phyloP scores from a whole-genome alignment of 2,329 filamentous ascomycete species.

The Hypoxylon sp. region DNA sequence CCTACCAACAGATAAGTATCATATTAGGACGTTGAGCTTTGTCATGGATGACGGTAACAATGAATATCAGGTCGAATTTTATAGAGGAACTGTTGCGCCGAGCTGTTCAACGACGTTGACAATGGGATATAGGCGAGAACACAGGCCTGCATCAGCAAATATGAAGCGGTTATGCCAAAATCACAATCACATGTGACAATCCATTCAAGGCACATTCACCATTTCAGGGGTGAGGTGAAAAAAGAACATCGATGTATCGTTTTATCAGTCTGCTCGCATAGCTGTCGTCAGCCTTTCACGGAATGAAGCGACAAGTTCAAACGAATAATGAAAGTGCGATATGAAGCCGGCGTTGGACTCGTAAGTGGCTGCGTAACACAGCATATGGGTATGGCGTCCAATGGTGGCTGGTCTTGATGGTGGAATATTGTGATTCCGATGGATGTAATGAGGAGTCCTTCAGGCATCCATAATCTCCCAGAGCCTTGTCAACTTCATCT shows the following conservation, averaged over 20 bases:
- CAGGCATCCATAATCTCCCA: not conserved
- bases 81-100: not conserved
- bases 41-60: not conserved
- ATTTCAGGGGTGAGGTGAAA: no score
- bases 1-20: not conserved
- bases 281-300: no score
- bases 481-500: slow-evolving; percentile 5
- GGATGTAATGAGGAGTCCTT: not conserved
- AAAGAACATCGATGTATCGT: no score
- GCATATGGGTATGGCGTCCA: not conserved
- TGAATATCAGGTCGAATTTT: not conserved
- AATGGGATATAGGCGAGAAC: no score
- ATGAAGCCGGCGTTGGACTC: no score
- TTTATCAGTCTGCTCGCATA: no score
- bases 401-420: not conserved
- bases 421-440: not conserved
- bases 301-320: no score
- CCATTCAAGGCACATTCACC: no score
- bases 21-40: not conserved
- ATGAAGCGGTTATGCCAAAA: no score
- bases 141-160: no score
- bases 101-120: not conserved
- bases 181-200: no score
- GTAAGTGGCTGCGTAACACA: not conserved
- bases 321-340: no score